These are phyloP conservation scores for Bauhinia variegata DNA, from an alignment of 306 rosid genomes.

Conservation along the genomic window DNA sequence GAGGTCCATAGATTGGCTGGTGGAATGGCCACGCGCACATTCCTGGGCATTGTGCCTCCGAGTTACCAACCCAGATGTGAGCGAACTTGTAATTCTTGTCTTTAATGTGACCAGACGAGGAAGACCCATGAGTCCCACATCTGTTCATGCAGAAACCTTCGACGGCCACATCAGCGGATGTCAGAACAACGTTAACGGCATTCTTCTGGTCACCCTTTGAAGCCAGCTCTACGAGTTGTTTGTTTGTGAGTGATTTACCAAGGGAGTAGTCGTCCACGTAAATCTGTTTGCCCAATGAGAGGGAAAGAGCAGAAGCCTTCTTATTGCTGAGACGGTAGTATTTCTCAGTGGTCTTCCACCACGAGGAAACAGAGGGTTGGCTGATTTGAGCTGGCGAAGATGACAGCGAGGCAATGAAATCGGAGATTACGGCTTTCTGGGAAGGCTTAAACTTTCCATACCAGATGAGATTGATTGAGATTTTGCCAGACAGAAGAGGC, in stretches of 20 bases:
- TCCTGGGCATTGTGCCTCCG: constrained; percentile 77
- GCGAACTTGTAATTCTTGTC: constrained; percentile 62
- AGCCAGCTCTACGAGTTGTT: constrained; percentile 20
- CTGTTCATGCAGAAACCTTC: constrained; percentile 67
- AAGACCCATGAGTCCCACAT: constrained; percentile 73
- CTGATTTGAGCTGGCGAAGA: constrained; percentile 19
- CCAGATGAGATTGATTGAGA: constrained; percentile 75
- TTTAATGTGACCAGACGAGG: constrained; percentile 18
- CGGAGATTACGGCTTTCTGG: constrained; percentile 71
- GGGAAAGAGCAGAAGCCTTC: constrained; percentile 43
- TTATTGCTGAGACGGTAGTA: constrained; percentile 59
- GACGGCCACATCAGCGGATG: constrained; percentile 61
- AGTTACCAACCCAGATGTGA: constrained; percentile 81
- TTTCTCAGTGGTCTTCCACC: constrained; percentile 89
- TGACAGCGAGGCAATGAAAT: constrained; percentile 64
- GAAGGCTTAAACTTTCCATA: constrained; percentile 79
- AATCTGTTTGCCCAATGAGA: constrained; percentile 53
- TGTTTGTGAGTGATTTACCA: constrained; percentile 49
- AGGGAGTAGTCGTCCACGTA: constrained; percentile 59
- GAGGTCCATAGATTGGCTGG: constrained; percentile 73
- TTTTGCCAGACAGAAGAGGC: constrained; percentile 77
- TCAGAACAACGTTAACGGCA: constrained; percentile 72
- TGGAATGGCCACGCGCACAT: constrained; percentile 80
- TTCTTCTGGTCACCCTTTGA: constrained; percentile 38
- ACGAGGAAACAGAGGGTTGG: constrained; percentile 67